These are phyloP conservation scores for Cyberlindnera sargentensis DNA, from an alignment of 805 yeast species.

Conservation along the genomic window DNA sequence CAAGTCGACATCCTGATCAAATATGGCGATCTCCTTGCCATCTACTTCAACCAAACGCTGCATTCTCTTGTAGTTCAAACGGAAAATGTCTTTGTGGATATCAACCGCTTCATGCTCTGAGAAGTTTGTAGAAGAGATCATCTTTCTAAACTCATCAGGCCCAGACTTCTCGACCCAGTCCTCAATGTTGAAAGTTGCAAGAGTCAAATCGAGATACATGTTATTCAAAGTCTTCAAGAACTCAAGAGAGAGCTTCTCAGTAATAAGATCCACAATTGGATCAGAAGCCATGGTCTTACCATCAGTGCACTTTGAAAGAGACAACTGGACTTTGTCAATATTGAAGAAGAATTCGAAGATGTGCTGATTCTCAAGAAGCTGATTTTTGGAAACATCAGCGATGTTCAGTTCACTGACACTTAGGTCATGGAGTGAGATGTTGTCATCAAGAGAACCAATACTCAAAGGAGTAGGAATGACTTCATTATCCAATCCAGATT, in stretches of 20 bases:
- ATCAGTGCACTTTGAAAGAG: conserved; percentile 63
- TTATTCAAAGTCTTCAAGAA: conserved; percentile 52
- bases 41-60: conserved; percentile 54
- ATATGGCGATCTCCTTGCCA: conserved; percentile 51
- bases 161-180: conserved; percentile 67
- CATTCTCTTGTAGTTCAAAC: conserved; percentile 48
- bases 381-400: neutral
- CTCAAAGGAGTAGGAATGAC: conserved; percentile 26
- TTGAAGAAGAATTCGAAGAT: conserved; percentile 65
- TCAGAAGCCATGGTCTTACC: conserved; percentile 53
- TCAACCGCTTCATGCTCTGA: conserved; percentile 30
- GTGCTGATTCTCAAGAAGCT: conserved; percentile 38
- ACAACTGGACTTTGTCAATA: conserved; percentile 54
- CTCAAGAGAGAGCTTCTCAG: conserved; percentile 55
- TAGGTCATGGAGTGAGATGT: conserved; percentile 12
- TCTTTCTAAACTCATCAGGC: conserved; percentile 54
- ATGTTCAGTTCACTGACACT: neutral
- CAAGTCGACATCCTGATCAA: conserved; percentile 69
- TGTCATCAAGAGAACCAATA: conserved; percentile 7
- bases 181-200: conserved; percentile 61
- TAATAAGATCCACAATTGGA: conserved; percentile 63
- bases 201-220: conserved; percentile 57
- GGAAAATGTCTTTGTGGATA: conserved; percentile 44
- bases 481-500: conserved; percentile 27
- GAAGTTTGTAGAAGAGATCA: conserved; percentile 59